Conservation (phyloP, 805 yeast species). For the Candida silvatica region DNA sequence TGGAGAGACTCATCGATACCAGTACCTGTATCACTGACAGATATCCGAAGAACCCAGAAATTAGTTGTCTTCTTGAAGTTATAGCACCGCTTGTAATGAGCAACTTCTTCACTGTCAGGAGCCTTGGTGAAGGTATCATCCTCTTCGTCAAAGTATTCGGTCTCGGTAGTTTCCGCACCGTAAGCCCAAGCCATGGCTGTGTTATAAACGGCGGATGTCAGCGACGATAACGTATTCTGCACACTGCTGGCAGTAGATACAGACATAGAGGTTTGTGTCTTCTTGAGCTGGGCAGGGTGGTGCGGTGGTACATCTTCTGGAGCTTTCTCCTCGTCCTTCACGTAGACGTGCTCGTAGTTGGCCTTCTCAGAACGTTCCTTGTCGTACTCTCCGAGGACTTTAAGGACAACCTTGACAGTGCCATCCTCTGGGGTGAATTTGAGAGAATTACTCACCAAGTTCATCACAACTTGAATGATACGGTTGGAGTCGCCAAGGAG, state of each 20-base stretch:
- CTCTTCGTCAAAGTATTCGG: constrained; percentile 13
- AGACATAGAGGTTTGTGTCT: background rate
- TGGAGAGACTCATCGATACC: constrained; percentile 84
- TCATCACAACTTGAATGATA: constrained; percentile 87
- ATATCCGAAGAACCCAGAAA: constrained; percentile 55
- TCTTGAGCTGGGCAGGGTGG: constrained; percentile 1
- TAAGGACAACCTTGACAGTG: constrained; percentile 55
- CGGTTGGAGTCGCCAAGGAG: constrained; percentile 85
- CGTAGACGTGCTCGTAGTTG: constrained; percentile 37
- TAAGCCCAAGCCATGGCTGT: constrained; percentile 35
- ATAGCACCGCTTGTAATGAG: constrained; percentile 8
- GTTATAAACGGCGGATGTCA: constrained; percentile 26
- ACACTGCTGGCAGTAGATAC: constrained; percentile 6
- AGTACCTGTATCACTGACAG: constrained; percentile 87
- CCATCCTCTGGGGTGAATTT: constrained; percentile 93
- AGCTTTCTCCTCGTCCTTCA: constrained; percentile 19
- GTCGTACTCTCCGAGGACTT: constrained; percentile 67
- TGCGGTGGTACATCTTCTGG: constrained; percentile 2
- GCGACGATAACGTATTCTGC: constrained; percentile 17
- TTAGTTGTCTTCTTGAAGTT: constrained; percentile 26
- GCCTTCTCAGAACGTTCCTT: constrained; percentile 32
- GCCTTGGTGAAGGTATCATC: constrained; percentile 13
- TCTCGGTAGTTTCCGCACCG: constrained; percentile 9
- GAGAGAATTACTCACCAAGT: constrained; percentile 80
- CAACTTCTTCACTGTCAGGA: constrained; percentile 10